Conservation (phyloP, 768 basidiomycete genomes). For the Pleurotus platypus region DNA sequence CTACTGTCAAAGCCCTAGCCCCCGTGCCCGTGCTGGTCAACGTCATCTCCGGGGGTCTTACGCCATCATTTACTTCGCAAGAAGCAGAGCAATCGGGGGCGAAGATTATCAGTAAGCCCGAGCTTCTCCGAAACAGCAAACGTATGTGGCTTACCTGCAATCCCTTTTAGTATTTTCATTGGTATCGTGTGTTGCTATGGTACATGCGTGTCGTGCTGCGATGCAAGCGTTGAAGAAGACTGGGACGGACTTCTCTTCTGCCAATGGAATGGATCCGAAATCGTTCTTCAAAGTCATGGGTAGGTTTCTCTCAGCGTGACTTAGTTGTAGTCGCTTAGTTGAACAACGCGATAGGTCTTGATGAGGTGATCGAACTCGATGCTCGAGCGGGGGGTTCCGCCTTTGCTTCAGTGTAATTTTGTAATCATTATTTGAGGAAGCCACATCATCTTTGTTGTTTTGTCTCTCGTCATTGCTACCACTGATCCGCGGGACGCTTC, state of each 20-base stretch:
- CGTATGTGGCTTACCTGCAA: neutral
- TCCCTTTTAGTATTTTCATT: conserved; percentile 38
- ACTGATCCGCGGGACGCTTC: no score
- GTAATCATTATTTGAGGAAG: neutral
- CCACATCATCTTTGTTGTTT: neutral
- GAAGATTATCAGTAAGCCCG: conserved; percentile 33
- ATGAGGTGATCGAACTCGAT: conserved; percentile 10
- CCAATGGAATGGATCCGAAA: conserved; percentile 44
- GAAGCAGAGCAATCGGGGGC: conserved; percentile 44
- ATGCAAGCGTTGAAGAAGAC: conserved; percentile 45
- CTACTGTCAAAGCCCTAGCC: conserved; percentile 31
- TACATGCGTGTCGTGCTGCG: conserved; percentile 45
- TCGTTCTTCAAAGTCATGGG: conserved; percentile 51
- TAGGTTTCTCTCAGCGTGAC: conserved; percentile 10
- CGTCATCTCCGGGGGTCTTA: conserved; percentile 47
- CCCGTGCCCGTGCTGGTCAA: conserved; percentile 51
- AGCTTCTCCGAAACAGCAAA: neutral
- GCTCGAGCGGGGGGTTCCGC: conserved; percentile 11
- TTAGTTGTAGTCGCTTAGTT: no score
- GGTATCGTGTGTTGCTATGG: conserved; percentile 42
- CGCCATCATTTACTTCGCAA: conserved; percentile 44
- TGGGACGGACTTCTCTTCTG: conserved; percentile 40
- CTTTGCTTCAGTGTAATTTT: conserved; percentile 7
- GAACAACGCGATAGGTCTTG: neutral
- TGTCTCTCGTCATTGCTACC: neutral